Evolutionary conservation across 768 basidiomycete species (phyloP).

Genomic region (Mycena latifolia): DNA sequence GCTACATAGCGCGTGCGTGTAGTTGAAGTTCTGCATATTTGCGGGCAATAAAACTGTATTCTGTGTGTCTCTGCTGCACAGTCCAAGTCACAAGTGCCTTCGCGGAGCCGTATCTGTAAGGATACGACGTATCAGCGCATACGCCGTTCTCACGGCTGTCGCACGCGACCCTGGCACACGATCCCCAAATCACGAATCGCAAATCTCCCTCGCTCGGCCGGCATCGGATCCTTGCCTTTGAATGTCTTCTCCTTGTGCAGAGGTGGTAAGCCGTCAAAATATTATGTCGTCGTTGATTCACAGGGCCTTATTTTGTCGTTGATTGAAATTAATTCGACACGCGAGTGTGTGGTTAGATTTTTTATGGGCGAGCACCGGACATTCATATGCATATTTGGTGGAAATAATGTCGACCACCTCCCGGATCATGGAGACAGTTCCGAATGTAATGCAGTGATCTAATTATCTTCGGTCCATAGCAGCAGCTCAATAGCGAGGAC

Average conservation of each 20-base stretch:
- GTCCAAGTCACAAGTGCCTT: background rate
- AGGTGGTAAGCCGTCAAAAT: background rate
- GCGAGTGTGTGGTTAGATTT: background rate
- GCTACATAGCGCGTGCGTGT: constrained; percentile 41
- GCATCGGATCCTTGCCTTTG: background rate
- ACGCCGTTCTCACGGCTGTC: too few species aligned
- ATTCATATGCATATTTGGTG: constrained; percentile 10
- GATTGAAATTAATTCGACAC: background rate
- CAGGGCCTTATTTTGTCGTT: too few species aligned
- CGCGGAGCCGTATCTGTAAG: constrained; percentile 2
- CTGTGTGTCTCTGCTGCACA: background rate
- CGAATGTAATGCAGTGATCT: background rate
- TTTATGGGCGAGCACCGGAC: background rate
- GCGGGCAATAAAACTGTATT: constrained; percentile 1
- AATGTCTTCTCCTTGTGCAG: background rate
- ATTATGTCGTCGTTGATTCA: background rate
- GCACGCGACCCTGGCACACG: constrained; percentile 6
- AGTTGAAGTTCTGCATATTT: constrained; percentile 3
- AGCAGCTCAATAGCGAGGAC: constrained; percentile 5
- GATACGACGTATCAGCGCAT: too few species aligned
- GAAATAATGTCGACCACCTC: background rate
- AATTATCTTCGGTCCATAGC: background rate
- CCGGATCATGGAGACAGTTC: background rate
- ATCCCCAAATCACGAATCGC: constrained; percentile 7
- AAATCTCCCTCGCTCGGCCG: constrained; percentile 10